A percentile compares a stretch with the other conserved stretches of the same genome.
Conservation (phyloP, 352 stramenopile genomes). For the Elongisporangium prolatum region DNA sequence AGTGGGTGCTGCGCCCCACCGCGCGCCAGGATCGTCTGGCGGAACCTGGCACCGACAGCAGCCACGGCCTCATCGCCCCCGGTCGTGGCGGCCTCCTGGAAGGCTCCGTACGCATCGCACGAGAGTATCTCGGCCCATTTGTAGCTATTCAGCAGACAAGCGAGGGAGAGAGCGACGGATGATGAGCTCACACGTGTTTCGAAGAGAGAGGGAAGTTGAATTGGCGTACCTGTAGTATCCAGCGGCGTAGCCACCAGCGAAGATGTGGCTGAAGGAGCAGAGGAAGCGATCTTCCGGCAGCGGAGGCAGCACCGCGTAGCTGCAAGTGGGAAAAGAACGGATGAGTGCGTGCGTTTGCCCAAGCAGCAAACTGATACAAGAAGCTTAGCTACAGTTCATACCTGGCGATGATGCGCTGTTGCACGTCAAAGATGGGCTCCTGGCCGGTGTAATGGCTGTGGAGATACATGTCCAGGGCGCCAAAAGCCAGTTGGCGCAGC, state of each 20-base stretch:
- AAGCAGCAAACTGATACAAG: background rate
- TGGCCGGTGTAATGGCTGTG: constrained; percentile 64
- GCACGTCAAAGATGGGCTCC: constrained; percentile 93
- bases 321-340: constrained; percentile 1
- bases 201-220: constrained; percentile 7
- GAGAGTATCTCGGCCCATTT: constrained; percentile 98
- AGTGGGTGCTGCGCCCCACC: constrained; percentile 86
- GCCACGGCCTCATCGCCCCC: constrained; percentile 43
- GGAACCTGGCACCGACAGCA: constrained; percentile 89
- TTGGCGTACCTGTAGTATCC: constrained; percentile 92
- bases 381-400: constrained; percentile 17
- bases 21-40: constrained; percentile 90
- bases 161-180: constrained; percentile 1
- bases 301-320: constrained; percentile 85
- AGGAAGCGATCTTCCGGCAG: constrained; percentile 96
- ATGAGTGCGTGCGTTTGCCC: background rate
- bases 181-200: background rate
- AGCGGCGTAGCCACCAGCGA: constrained; percentile 96
- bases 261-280: constrained; percentile 98
- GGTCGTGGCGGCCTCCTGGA: constrained; percentile 91
- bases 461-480: constrained; percentile 84
- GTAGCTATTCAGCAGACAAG: constrained; percentile 51
- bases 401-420: constrained; percentile 84
- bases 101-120: constrained; percentile 96
- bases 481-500: constrained; percentile 95